Evolutionary conservation across 163 green algal species (phyloP).

Genomic region (Picocystis sp.): DNA sequence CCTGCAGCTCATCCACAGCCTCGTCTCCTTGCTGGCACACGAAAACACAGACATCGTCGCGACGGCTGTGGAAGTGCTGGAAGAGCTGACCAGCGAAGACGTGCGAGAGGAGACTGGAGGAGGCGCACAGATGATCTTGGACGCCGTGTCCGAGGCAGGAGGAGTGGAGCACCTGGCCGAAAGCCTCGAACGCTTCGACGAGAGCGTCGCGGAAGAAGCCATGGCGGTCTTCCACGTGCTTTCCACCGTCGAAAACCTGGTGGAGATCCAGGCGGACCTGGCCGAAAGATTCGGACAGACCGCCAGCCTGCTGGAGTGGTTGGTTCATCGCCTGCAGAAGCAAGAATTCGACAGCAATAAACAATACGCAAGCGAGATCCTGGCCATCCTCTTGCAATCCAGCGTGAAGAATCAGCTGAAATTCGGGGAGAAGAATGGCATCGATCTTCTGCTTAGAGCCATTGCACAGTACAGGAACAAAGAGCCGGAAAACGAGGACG

Average conservation of each 20-base stretch:
- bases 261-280: conserved; percentile 52
- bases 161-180: conserved; percentile 57
- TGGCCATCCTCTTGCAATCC: conserved; percentile 59
- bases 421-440: conserved; percentile 44
- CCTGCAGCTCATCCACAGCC: conserved; percentile 37
- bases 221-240: conserved; percentile 55
- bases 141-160: conserved; percentile 50
- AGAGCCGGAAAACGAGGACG: conserved; percentile 34
- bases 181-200: conserved; percentile 23
- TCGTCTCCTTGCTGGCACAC: conserved; percentile 50
- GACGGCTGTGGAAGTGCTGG: conserved; percentile 60
- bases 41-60: conserved; percentile 86
- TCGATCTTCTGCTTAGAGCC: conserved; percentile 50
- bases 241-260: conserved; percentile 66
- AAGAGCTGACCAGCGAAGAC: conserved; percentile 72
- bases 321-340: conserved; percentile 46
- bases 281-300: conserved; percentile 29
- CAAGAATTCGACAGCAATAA: conserved; percentile 76
- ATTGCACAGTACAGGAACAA: conserved; percentile 52
- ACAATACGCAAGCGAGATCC: conserved; percentile 65
- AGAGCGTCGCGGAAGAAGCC: conserved; percentile 50
- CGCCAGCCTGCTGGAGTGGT: conserved; percentile 68
- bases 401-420: conserved; percentile 31
- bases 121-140: conserved; percentile 48
- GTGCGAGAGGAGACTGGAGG: conserved; percentile 42